These are phyloP conservation scores for Ephemerocybe angulata DNA, from an alignment of 768 basidiomycete genomes.

Conservation along the genomic window DNA sequence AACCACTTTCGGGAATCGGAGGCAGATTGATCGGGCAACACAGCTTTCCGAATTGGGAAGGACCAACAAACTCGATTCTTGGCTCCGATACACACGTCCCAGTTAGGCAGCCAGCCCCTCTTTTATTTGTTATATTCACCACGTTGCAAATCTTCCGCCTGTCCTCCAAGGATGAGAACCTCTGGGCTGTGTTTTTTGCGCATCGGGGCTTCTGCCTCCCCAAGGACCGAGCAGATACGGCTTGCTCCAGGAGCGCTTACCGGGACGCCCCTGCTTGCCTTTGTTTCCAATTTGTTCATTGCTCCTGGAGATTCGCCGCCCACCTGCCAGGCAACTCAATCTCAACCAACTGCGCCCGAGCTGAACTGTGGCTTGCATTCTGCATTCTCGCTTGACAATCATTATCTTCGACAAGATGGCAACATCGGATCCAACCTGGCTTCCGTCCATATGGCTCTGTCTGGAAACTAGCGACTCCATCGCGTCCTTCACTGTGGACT, in stretches of 20 bases:
- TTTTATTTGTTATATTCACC: conserved; percentile 3
- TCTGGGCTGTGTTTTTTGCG: conserved; percentile 16
- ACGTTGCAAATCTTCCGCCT: conserved; percentile 1
- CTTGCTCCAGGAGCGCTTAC: neutral
- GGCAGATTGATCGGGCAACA: conserved; percentile 7
- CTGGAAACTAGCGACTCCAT: neutral
- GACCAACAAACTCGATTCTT: neutral
- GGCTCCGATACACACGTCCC: neutral
- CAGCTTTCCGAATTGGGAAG: conserved; percentile 7
- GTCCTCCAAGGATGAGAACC: neutral
- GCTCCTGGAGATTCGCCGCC: neutral
- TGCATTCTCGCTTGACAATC: conserved; percentile 6
- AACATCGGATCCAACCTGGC: conserved; percentile 2
- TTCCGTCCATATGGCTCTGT: neutral
- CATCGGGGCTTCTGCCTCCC: conserved; percentile 18
- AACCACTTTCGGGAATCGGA: neutral
- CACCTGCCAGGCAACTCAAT: neutral
- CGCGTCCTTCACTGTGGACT: neutral
- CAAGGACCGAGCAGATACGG: conserved; percentile 18
- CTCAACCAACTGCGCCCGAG: neutral
- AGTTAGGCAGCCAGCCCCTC: neutral
- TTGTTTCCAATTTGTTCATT: conserved; percentile 8
- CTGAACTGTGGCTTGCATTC: conserved; percentile 3
- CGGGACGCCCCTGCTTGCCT: neutral
- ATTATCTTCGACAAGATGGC: conserved; percentile 5